A percentile compares a stretch with the other conserved stretches of the same genome.
phyloP scores from a whole-genome alignment of 768 basidiomycete genomes.

The Lactifluus piperatus region DNA sequence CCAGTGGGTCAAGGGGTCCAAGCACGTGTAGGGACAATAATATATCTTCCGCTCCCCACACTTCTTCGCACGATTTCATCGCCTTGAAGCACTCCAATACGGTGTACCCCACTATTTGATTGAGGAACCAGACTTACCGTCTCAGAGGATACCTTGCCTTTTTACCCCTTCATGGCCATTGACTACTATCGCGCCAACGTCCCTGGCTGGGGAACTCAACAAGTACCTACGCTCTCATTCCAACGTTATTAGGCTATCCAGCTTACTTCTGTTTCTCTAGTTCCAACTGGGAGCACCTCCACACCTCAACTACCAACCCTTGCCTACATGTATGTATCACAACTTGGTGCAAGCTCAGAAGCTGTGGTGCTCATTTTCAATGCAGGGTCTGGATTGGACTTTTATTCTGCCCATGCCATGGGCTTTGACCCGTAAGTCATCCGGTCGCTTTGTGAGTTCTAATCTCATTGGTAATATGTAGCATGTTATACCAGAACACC shows the following conservation, averaged over 20 bases:
- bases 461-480: conserved; percentile 14
- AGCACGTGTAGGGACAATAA: background rate
- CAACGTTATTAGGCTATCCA: background rate
- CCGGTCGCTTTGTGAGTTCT: no score
- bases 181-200: conserved; percentile 34
- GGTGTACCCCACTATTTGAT: background rate
- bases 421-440: conserved; percentile 47
- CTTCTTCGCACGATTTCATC: no score
- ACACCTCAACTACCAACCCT: conserved; percentile 33
- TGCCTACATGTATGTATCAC: conserved; percentile 27
- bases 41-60: background rate
- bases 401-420: conserved; percentile 52
- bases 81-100: background rate
- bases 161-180: conserved; percentile 33
- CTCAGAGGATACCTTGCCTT: background rate
- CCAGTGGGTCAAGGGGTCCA: background rate
- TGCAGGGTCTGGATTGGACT: conserved; percentile 55
- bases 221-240: conserved; percentile 24
- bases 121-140: background rate
- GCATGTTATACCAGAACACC: conserved; percentile 31
- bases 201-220: conserved; percentile 43
- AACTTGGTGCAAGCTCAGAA: background rate
- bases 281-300: conserved; percentile 19
- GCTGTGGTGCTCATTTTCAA: background rate
- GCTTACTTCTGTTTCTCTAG: conserved; percentile 1